Evolutionary conservation across 2,329 filamentous ascomycete genomes (phyloP), one percentile per base, ranked within the genome.

Genomic region (Sclerotinia glacialis): DNA sequence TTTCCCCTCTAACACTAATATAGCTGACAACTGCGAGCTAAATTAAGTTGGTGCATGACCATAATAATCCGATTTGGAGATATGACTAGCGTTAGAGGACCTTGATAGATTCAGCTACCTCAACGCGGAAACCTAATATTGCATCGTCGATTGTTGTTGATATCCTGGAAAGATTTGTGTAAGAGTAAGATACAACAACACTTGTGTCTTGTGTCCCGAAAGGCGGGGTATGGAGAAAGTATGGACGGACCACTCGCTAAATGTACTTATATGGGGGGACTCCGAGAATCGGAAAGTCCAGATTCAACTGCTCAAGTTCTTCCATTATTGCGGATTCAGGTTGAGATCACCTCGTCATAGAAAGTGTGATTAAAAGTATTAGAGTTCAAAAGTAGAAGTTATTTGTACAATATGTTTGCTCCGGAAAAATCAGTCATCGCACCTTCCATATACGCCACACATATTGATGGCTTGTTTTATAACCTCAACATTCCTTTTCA

Each of bases 391-490:
- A 11, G n/a, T 37, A 26, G 14, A 28, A 26, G 44, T 18, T 11
- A 40, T 26, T 58, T 2, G 9, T 58, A 28, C 72, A 73, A 46
- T 73, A 67, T 18, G 11, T 12, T 14, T 40, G 68, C 56, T 40
- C 21, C 21, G 9, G 12, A 37, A 14, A 0, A 16, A 8, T 37
- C 31, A 69, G 28, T 71, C 71, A 68, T 75, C 71, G 55, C 74
- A 75, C 6, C 74, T 67, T 0, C 74, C 73, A 64, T 70, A 76
- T 1, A 72, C 73, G 68, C 75, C 73, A 60, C 74, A 76, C 9
- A n/a, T n/a, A n/a, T n/a, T n/a, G n/a, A n/a, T n/a, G n/a, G n/a
- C n/a, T n/a, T n/a, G n/a, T n/a, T n/a, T n/a, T n/a, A n/a, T n/a
- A n/a, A n/a, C n/a, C n/a, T n/a, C n/a, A 54, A 44, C 23, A 28